Evolutionary conservation across 139 green algal genomes (phyloP).

Genomic region (Picochlorum sp.): DNA sequence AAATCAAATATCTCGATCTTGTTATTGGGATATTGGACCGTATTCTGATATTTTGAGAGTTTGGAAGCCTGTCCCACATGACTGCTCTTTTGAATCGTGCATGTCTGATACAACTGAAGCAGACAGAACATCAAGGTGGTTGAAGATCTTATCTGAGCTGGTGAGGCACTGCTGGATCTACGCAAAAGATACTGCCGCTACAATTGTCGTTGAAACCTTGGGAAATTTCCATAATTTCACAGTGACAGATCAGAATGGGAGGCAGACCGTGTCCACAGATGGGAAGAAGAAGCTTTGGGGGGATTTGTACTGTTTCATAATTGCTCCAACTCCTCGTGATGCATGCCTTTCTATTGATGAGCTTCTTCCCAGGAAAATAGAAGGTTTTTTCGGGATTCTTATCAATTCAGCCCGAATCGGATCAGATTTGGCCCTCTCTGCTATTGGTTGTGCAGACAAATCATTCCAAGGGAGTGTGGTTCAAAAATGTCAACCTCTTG

Average conservation of each 20-base stretch:
- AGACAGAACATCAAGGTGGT: slow-evolving; percentile 43
- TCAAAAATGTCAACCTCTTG: neutral
- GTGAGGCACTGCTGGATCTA: slow-evolving; percentile 32
- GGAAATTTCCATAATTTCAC: neutral
- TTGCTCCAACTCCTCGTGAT: neutral
- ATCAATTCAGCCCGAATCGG: neutral
- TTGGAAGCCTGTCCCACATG: slow-evolving; percentile 38
- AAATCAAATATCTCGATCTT: slow-evolving; percentile 4
- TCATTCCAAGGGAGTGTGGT: neutral
- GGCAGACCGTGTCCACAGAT: neutral
- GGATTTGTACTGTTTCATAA: neutral
- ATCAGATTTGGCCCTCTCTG: neutral
- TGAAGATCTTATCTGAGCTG: slow-evolving; percentile 51
- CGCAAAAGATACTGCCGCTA: neutral
- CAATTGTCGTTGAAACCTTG: neutral
- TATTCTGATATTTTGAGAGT: slow-evolving; percentile 62
- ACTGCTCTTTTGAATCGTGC: slow-evolving; percentile 26
- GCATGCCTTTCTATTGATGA: neutral
- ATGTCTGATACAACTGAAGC: slow-evolving; percentile 5
- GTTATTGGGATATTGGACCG: slow-evolving; percentile 76
- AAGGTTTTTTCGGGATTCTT: neutral
- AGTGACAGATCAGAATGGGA: neutral
- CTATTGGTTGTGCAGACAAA: slow-evolving; percentile 1
- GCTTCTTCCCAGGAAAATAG: neutral
- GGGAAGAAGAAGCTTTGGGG: neutral